Evolutionary conservation across 2,329 filamentous ascomycete species (phyloP), one percentile per base, ranked within the genome.

Genomic region (Ophiocordyceps camponoti-saundersi): DNA sequence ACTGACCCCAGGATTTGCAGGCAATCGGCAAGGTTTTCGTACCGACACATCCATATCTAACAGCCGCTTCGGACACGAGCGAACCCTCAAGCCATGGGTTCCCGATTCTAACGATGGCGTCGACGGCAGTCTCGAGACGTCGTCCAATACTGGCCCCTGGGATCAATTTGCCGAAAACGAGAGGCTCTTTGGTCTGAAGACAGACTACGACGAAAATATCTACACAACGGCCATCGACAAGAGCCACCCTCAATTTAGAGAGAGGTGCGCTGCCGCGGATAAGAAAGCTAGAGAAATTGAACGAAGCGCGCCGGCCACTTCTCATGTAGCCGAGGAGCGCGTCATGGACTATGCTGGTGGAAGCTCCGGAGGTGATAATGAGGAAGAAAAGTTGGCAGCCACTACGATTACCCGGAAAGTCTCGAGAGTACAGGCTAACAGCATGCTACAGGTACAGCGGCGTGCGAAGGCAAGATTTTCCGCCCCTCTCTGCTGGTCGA

Each of bases 161-260:
- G 90, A 98, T 61, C 92, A 98, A 62, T 98, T 98, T 58, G 84
- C 85, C 48, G 81, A 77, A 51, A 96, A 96, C 58, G 85, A 93
- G 64, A 75, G 79, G 48, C 77, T 87, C 29, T 96, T 95, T 59
- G 92, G 92, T 34, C 67, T 93, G 39, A 86, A 79, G 63, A 92
- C 84, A 46, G 87, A 88, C 56, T 98, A 96, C 60, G 80, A 96
- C 58, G 92, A 96, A 65, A 88, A 85, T 55, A 79, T 92, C 42
- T 98, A 98, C 66, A 98, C 92, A 1, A 98, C 92, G 11, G 68
- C 77, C 40, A 93, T 98, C 58, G 79, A 98, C 64, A 86, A 80
- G 57, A 84, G 65, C 52, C 80, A 94, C 55, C 89, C 92, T 1
- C 72, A 82, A 47, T 95, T 93, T 64, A 80, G 77, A 52, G 79